Base-by-base conservation (phyloP, 805 yeast genomes). In the Priceomyces melissophilus region DNA sequence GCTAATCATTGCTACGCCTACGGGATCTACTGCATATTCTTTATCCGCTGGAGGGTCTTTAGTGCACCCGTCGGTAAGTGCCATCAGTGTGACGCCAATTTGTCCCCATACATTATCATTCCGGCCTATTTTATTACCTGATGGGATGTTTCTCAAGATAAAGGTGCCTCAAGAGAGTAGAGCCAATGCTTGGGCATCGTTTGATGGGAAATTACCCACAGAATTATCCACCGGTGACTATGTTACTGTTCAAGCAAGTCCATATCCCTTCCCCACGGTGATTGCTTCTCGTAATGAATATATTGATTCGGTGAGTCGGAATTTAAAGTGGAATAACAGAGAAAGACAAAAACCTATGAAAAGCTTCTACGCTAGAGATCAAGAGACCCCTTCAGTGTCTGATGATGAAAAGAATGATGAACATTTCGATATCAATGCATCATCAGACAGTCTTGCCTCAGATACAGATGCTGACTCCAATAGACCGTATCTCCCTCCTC, bases 1-100 rank as follows among this genome's bases (percentile, higher is more conserved):
- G 0, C 67, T 90, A 12, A 90, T 91, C 41, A 75, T 90, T 27
- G 95, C 96, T 1, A 89, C 97, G 0, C 97, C 97, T 3, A 89
- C 97, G 0, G 97, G 97, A 0, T 88, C 96, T 2, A 91, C 98
- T 0, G 98, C 98, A 0, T 91, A 91, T 61, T 89, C 96, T 1
- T 69, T 91, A 37, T 84, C 95, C 33, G 97, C 98, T 0, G 97
- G 97, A 10, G 98, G 98, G 1, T 84, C 96, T 0, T 73, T 91
- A 37, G 96, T 91, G 3, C 96, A 90, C 54, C 97, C 98, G 0
- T 89, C 87, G 26, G 95, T 91, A 11, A 84, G 89, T 45, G 96
- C 96, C 8, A 86, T 90, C 25, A 81, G 89, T 41, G 89, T 91
- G 5, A 89, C 98, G 0, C 98, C 98, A 0, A 89, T 91, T 44